Evolutionary conservation across 768 basidiomycete genomes (phyloP).

Genomic region (Tulasnella sp.): DNA sequence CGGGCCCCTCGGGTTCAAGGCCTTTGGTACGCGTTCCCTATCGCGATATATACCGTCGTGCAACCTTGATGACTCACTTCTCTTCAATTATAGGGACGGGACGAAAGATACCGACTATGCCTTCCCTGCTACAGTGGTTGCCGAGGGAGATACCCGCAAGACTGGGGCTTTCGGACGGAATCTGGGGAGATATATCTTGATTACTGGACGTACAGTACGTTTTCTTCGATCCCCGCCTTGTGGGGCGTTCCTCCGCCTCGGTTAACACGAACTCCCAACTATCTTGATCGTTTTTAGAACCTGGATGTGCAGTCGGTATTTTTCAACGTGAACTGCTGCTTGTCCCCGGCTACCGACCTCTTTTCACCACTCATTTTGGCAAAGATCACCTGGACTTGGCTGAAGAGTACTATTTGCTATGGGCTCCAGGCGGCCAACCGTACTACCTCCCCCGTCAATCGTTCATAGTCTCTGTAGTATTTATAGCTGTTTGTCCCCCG

Average conservation of each 20-base stretch:
- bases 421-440: too few species aligned
- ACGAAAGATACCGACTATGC: not conserved
- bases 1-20: not conserved
- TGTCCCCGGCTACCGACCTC: conserved; percentile 10
- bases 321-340: conserved; percentile 2
- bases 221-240: not conserved
- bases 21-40: not conserved
- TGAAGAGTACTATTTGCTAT: too few species aligned
- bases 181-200: too few species aligned
- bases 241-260: not conserved
- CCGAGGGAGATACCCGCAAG: not conserved
- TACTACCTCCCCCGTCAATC: too few species aligned
- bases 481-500: too few species aligned
- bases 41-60: not conserved
- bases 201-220: too few species aligned
- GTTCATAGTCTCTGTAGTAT: too few species aligned
- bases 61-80: not conserved
- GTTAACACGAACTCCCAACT: not conserved
- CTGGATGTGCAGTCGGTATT: not conserved
- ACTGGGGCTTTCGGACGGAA: too few species aligned
- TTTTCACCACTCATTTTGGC: conserved; percentile 2
- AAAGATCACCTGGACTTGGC: not conserved
- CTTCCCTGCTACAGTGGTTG: not conserved
- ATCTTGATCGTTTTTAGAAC: not conserved
- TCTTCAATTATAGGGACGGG: not conserved